Evolutionary conservation across 371 early-diverging fungal genomes (phyloP), one percentile per base, ranked within the genome.

Genomic region (Syncephalastrum contaminatum): DNA sequence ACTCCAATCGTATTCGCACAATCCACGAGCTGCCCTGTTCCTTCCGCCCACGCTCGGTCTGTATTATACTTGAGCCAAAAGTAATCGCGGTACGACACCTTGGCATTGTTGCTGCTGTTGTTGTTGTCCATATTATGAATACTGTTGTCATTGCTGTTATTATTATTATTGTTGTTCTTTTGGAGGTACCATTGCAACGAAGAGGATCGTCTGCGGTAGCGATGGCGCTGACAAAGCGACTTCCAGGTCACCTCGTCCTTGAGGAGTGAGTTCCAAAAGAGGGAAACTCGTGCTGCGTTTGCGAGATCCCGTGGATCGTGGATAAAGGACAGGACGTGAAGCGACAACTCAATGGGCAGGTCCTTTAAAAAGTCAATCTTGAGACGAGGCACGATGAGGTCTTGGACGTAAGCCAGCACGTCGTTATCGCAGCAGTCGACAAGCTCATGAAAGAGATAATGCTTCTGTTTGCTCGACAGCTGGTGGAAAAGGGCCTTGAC

Each of bases 311-410:
- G 74, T 8, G 92, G 80, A 58, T 93, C 85, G 50, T 83, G 75
- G 51, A 85, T 72, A 64, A 81, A 83, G 22, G 82, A 78, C 19
- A 93, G 70, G 43, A 93, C 80, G 51, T 88, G 86, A 27, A 87
- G 79, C 0, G 84, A 75, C 10, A 93, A 80, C 54, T 93, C 91
- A 36, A 87, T 76, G 12, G 93, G 93, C 16, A 93, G 64, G 48
- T 85, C 79, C 50, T 81, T 82, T 4, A 92, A 53, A 64, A 91
- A 91, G 66, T 94, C 93, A 50, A 88, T 83, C 64, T 91, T 91
- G 20, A 94, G 79, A 36, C 74, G 64, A 15, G 87, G 87, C 0
- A 82, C 76, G 54, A 85, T 85, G 18, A 82, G 80, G 0, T 76
- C 72, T 58, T 79, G 72, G 10, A 86, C 65, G 61, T 77, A 77